Conservation (phyloP, 306 rosid species). For the Ceratonia siliqua region DNA sequence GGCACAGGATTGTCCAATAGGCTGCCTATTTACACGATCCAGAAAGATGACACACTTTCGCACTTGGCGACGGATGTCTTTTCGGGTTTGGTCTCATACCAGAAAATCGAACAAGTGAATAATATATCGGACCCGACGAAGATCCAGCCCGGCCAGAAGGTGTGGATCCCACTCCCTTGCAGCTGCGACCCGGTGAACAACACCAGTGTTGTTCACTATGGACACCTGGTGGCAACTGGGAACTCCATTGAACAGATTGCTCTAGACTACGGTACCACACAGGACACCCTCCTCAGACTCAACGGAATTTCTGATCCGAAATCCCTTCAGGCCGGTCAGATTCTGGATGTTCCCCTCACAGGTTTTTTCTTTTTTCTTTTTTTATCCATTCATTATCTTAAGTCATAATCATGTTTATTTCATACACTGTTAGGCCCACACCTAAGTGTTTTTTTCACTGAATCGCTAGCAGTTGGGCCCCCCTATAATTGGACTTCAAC, state of each 20-base stretch:
- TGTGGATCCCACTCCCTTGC: constrained; percentile 83
- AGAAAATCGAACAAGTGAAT: constrained; percentile 48
- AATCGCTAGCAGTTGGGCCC: background rate
- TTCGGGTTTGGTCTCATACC: constrained; percentile 40
- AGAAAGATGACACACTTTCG: constrained; percentile 40
- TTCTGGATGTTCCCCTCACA: constrained; percentile 82
- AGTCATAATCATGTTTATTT: background rate
- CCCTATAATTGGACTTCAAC: background rate
- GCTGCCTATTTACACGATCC: constrained; percentile 51
- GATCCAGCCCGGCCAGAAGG: constrained; percentile 38
- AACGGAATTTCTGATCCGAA: constrained; percentile 51
- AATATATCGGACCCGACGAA: background rate
- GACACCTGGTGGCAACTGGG: constrained; percentile 21
- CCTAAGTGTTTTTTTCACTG: background rate
- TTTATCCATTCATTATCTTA: background rate
- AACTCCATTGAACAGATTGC: constrained; percentile 51
- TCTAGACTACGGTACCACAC: constrained; percentile 39
- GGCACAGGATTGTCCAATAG: constrained; percentile 49
- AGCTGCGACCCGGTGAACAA: constrained; percentile 77
- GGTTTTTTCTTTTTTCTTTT: constrained; percentile 34
- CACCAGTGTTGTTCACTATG: constrained; percentile 62
- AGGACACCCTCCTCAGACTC: constrained; percentile 41
- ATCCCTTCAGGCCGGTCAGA: constrained; percentile 45
- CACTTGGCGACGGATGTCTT: constrained; percentile 50
- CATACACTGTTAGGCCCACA: background rate